phyloP scores from a whole-genome alignment of 2,329 filamentous ascomycete genomes.

The Colletotrichum graminicola region DNA sequence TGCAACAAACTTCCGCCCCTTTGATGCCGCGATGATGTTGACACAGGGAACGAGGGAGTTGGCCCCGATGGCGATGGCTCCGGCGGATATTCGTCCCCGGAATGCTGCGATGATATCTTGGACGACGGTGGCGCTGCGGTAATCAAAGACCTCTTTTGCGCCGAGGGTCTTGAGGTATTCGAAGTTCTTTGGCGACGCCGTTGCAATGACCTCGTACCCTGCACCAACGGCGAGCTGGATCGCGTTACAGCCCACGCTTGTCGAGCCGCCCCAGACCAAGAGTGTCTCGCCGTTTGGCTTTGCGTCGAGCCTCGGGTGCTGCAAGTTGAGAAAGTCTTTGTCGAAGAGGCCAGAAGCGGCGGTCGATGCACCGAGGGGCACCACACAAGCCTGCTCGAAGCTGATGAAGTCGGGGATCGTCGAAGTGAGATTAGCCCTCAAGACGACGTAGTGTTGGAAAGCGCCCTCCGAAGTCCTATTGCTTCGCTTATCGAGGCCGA shows the following conservation, averaged over 20 bases:
- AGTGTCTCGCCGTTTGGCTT: constrained; percentile 43
- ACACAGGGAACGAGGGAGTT: constrained; percentile 19
- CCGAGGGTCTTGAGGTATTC: constrained; percentile 58
- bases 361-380: constrained; percentile 48
- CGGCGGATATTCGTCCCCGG: constrained; percentile 43
- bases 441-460: constrained; percentile 45
- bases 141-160: constrained; percentile 59
- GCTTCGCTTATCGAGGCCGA: constrained; percentile 51
- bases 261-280: constrained; percentile 63
- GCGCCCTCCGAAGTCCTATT: constrained; percentile 46
- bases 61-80: constrained; percentile 37
- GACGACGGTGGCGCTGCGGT: constrained; percentile 51
- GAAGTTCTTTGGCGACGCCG: constrained; percentile 58
- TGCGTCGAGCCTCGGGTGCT: constrained; percentile 42
- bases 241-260: constrained; percentile 58
- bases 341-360: constrained; percentile 47
- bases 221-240: constrained; percentile 59
- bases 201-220: constrained; percentile 60
- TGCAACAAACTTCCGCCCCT: constrained; percentile 29
- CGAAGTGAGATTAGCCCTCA: constrained; percentile 33
- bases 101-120: constrained; percentile 51
- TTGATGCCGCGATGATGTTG: constrained; percentile 10
- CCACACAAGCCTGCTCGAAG: constrained; percentile 45
- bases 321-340: constrained; percentile 43
- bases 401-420: constrained; percentile 46